These are phyloP conservation scores for Zostera marina DNA, from an alignment of 116 monocot genomes.

Conservation along the genomic window DNA sequence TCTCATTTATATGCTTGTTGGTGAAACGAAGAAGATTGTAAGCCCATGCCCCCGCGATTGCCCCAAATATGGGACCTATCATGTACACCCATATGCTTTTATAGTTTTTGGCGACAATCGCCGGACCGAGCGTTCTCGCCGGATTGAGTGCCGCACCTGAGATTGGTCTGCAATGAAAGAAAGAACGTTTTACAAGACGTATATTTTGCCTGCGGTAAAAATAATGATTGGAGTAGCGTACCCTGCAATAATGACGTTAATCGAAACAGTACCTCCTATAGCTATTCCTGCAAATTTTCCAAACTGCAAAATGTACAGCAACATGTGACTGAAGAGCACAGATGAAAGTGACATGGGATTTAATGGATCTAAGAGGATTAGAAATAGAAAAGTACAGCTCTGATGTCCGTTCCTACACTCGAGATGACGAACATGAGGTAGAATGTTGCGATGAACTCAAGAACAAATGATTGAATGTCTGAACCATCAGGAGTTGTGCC, in stretches of 20 bases:
- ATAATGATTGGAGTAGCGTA: too few species aligned
- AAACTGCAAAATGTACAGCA: slow-evolving; percentile 15
- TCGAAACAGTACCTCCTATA: slow-evolving; percentile 65
- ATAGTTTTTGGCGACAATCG: slow-evolving; percentile 74
- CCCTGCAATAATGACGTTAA: slow-evolving; percentile 78
- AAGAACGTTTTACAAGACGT: background rate
- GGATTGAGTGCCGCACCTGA: slow-evolving; percentile 87
- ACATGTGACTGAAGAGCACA: too few species aligned
- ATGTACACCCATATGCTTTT: slow-evolving; percentile 81
- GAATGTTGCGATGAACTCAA: slow-evolving; percentile 73
- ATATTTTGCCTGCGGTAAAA: too few species aligned
- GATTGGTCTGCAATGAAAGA: slow-evolving; percentile 22
- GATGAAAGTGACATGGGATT: too few species aligned
- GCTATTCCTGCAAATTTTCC: slow-evolving; percentile 74
- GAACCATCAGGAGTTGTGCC: slow-evolving; percentile 11
- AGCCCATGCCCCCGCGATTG: slow-evolving; percentile 30
- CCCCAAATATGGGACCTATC: slow-evolving; percentile 51
- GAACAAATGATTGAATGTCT: slow-evolving; percentile 45
- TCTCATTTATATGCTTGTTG: too few species aligned
- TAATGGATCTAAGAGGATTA: too few species aligned
- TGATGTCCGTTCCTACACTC: slow-evolving; percentile 65
- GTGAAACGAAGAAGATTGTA: too few species aligned
- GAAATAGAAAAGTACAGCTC: slow-evolving; percentile 21
- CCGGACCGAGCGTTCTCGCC: slow-evolving; percentile 73
- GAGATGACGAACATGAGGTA: slow-evolving; percentile 79